phyloP scores from a whole-genome alignment of 1,139 yeast species.

The Blastobotrys ciferrii region DNA sequence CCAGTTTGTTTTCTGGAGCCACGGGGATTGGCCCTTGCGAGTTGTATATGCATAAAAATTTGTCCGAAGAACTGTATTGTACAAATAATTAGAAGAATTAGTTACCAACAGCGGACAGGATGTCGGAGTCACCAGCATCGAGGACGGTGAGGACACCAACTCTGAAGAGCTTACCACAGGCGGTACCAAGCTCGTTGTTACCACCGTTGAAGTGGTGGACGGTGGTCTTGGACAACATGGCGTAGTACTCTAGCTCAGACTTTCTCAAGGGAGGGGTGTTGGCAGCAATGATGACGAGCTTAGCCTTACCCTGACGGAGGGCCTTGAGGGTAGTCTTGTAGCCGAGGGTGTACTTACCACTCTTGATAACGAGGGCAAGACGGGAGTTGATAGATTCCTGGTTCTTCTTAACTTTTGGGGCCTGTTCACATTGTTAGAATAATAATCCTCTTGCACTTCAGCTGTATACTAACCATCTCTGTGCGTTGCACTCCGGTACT shows the following conservation, averaged over 20 bases:
- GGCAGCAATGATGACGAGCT: constrained; percentile 96
- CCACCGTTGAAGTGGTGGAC: constrained; percentile 99
- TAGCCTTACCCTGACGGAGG: constrained; percentile 98
- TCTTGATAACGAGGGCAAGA: constrained; percentile 96
- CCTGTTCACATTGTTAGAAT: constrained; percentile 45
- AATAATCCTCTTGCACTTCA: not conserved
- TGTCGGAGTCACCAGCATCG: constrained; percentile 99
- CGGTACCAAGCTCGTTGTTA: constrained; percentile 99
- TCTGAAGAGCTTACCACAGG: constrained; percentile 99
- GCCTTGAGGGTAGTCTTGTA: constrained; percentile 99
- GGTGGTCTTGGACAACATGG: constrained; percentile 98
- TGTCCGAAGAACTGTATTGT: too few species aligned
- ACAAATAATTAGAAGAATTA: constrained; percentile 8
- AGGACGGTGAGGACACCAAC: constrained; percentile 95
- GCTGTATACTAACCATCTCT: constrained; percentile 89
- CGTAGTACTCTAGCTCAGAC: constrained; percentile 99
- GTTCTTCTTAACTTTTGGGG: constrained; percentile 89
- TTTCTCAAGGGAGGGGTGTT: constrained; percentile 99
- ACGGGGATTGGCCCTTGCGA: too few species aligned
- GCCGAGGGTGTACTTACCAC: constrained; percentile 99
- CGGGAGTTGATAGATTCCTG: constrained; percentile 97
- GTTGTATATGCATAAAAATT: too few species aligned
- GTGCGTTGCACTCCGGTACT: constrained; percentile 91
- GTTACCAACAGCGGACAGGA: constrained; percentile 53
- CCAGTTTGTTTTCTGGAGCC: too few species aligned